Evolutionary conservation across 495 filamentous ascomycete genomes (phyloP), one percentile per base, ranked within the genome.

Genomic region (Penicillium alfredii): DNA sequence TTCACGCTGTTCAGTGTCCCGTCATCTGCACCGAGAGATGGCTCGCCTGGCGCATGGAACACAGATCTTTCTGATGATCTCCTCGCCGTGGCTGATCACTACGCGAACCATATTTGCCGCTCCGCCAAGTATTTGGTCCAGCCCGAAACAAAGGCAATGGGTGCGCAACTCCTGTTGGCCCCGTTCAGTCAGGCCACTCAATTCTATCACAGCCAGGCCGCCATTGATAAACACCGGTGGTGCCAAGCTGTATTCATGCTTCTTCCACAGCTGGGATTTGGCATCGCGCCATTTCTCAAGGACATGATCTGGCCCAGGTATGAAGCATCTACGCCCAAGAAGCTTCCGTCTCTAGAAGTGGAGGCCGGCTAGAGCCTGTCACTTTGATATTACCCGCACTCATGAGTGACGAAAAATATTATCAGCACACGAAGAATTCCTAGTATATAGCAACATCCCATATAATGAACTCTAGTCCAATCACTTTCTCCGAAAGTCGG

Each of bases 231-330:
- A 16, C 30, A 51, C 10, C 22, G 30, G 22, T 57, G 53, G 47
- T 53, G 44, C 29, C 48, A 55, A 27, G 23, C 14, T 18, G 37
- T 50, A n/a, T 44, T 50, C 11, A 37, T 33, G 40, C 11, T 28
- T 21, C 19, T 58, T 17, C 21, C 31, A 7, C 22, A 36, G 4
- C 25, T 53, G 2, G 44, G 46, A 8, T 45, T 58, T 17, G 51
- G 45, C n/a, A 55, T 53, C 29, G 43, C 41, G 4, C 32, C 39
- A 6, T 46, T 47, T 8, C 19, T 50, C 23, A 58, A 52, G 11
- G 33, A 54, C 33, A 50, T 52, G 35, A 31, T 56, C 28, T 56
- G 51, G 51, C 47, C 40, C 9, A 39, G 50, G 15, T 53, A 48
- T 27, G 36, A 37, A 18, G 26, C 31, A n/a, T n/a, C n/a, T n/a